These are phyloP conservation scores for Colletotrichum sp. DNA, from an alignment of 2,329 filamentous ascomycete species.

Conservation along the genomic window DNA sequence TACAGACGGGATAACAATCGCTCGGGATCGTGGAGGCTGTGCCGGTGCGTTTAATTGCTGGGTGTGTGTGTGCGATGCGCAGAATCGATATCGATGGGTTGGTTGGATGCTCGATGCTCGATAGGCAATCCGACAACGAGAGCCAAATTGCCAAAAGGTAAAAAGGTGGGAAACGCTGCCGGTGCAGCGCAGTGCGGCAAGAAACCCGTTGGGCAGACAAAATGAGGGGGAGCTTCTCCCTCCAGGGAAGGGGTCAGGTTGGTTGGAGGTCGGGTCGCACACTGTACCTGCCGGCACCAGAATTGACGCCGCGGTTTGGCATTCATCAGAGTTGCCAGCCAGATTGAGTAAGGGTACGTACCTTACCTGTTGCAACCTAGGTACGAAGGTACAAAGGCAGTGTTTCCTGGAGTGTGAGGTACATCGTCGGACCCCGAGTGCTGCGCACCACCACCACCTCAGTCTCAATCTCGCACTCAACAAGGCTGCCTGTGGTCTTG, in stretches of 20 bases:
- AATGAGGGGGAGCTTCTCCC: background rate
- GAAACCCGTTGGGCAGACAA: background rate
- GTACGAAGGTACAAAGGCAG: background rate
- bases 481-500: background rate
- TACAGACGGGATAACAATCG: background rate
- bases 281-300: background rate
- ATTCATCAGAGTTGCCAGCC: background rate
- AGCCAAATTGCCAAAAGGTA: background rate
- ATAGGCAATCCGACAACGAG: background rate
- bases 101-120: background rate
- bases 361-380: background rate
- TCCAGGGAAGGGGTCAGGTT: background rate
- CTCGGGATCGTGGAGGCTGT: background rate
- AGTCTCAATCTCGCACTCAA: background rate
- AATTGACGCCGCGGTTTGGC: background rate
- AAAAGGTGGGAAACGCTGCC: background rate
- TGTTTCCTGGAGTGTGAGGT: too few relatives aligned
- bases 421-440: slow-evolving; percentile 1
- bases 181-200: background rate
- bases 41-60: background rate
- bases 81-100: background rate
- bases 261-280: background rate
- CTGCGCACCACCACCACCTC: background rate
- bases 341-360: background rate
- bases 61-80: background rate